phyloP scores from a whole-genome alignment of 352 stramenopile species.

The Pythium grandisporangium region DNA sequence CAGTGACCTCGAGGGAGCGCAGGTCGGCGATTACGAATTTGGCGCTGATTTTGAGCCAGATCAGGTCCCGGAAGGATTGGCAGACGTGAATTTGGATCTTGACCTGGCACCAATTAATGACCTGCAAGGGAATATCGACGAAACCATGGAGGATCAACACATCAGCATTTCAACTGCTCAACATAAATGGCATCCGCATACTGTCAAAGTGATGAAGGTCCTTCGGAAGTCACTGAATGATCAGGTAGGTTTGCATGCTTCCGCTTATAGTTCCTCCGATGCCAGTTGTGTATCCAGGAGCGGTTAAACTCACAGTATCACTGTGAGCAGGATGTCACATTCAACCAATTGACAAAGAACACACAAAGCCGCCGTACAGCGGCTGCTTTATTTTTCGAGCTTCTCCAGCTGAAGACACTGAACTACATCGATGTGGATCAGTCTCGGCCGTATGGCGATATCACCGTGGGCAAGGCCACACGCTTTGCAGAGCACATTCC shows the following conservation, averaged over 20 bases:
- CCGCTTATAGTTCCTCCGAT: too few species aligned
- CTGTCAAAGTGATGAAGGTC: conserved; percentile 92
- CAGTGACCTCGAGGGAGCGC: conserved; percentile 27
- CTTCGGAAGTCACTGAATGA: conserved; percentile 61
- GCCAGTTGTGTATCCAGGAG: too few species aligned
- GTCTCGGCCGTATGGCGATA: conserved; percentile 90
- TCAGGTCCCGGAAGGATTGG: conserved; percentile 23
- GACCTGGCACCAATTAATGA: conserved; percentile 76
- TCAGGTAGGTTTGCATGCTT: conserved; percentile 26
- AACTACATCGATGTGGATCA: conserved; percentile 96
- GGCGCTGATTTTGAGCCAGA: conserved; percentile 43
- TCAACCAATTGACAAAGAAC: conserved; percentile 79
- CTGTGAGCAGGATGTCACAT: conserved; percentile 57
- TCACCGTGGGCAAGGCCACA: conserved; percentile 75
- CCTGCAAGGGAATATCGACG: conserved; percentile 52
- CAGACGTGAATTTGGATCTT: conserved; percentile 73
- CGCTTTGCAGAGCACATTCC: conserved; percentile 72
- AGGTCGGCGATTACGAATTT: conserved; percentile 42
- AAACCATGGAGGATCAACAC: conserved; percentile 18
- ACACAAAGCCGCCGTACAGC: conserved; percentile 83
- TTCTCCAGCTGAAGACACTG: conserved; percentile 97
- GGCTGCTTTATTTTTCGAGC: conserved; percentile 94
- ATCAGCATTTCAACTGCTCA: conserved; percentile 39
- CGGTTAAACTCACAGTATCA: too few species aligned
- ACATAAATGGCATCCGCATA: conserved; percentile 98